A percentile compares a stretch with the other conserved stretches of the same genome.
These are phyloP conservation scores for Rugonectria rugulosa DNA, from an alignment of 2,329 filamentous ascomycete species.

Conservation along the genomic window DNA sequence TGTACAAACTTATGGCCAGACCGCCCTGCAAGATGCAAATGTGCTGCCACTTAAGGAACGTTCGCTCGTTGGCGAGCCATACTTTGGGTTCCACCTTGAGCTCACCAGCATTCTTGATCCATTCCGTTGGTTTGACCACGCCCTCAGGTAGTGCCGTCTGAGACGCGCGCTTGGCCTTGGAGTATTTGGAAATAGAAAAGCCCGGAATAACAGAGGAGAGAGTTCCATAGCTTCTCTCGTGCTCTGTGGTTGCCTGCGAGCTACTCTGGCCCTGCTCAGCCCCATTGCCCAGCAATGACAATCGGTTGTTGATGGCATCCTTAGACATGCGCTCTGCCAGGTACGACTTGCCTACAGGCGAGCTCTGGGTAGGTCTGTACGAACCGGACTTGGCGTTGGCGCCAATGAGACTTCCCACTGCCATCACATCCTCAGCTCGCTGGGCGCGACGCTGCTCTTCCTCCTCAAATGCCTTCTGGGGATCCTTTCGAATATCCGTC, in stretches of 20 bases:
- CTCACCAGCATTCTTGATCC: constrained; percentile 94
- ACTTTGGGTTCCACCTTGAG: constrained; percentile 97
- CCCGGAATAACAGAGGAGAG: constrained; percentile 80
- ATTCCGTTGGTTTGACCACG: constrained; percentile 82
- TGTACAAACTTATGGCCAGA: constrained; percentile 84
- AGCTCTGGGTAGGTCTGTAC: constrained; percentile 69
- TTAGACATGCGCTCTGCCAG: constrained; percentile 62
- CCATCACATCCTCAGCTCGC: constrained; percentile 84
- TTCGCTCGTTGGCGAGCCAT: constrained; percentile 98
- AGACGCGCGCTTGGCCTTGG: constrained; percentile 61
- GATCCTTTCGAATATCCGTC: constrained; percentile 92
- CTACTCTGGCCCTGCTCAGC: constrained; percentile 47
- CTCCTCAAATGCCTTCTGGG: constrained; percentile 87
- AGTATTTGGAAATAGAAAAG: constrained; percentile 83
- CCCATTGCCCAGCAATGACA: constrained; percentile 33
- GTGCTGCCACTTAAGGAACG: constrained; percentile 99
- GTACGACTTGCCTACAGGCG: constrained; percentile 73
- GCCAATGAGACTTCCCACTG: constrained; percentile 87
- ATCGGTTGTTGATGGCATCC: constrained; percentile 40
- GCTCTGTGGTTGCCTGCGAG: constrained; percentile 47
- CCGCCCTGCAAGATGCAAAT: constrained; percentile 87
- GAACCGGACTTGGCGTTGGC: constrained; percentile 57
- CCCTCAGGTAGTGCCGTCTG: constrained; percentile 76
- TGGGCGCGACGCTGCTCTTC: constrained; percentile 86
- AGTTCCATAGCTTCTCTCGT: constrained; percentile 55